A percentile compares a stretch with the other conserved stretches of the same genome.
These are phyloP conservation scores for Arbutus unedo DNA, from an alignment of 148 eudicot genomes.

Conservation along the genomic window DNA sequence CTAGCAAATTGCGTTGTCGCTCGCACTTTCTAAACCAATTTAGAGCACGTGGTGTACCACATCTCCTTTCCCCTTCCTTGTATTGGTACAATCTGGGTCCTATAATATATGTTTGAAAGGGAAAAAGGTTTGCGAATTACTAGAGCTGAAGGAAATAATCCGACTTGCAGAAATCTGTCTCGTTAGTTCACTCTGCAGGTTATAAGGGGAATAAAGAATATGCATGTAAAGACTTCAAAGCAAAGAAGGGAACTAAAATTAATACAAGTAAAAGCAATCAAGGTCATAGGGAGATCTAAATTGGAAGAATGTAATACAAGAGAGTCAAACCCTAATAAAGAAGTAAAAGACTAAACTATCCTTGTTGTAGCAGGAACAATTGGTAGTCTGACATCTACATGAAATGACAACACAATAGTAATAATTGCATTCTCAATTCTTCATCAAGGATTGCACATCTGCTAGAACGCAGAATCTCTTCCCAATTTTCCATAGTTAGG, in stretches of 20 bases:
- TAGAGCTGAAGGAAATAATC: background rate
- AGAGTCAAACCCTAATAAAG: too few relatives aligned
- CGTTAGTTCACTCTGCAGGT: background rate
- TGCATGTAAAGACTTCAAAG: background rate
- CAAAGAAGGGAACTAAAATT: background rate
- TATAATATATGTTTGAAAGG: background rate
- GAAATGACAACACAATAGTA: too few relatives aligned
- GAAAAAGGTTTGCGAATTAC: background rate
- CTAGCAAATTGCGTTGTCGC: background rate
- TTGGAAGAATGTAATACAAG: background rate
- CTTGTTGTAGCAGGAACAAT: too few relatives aligned
- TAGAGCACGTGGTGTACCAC: background rate
- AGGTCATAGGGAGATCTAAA: background rate
- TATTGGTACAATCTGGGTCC: background rate
- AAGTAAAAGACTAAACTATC: too few relatives aligned
- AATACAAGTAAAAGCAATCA: background rate
- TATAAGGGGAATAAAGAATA: background rate
- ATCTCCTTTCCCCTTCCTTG: background rate
- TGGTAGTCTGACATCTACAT: too few relatives aligned
- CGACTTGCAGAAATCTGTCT: conserved; percentile 1
- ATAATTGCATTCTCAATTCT: background rate
- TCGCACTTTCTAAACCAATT: background rate
- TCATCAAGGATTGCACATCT: background rate
- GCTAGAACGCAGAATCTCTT: background rate
- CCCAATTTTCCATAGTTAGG: background rate